Conservation (phyloP, 2,329 filamentous ascomycete species). For the Monilinia polystroma region DNA sequence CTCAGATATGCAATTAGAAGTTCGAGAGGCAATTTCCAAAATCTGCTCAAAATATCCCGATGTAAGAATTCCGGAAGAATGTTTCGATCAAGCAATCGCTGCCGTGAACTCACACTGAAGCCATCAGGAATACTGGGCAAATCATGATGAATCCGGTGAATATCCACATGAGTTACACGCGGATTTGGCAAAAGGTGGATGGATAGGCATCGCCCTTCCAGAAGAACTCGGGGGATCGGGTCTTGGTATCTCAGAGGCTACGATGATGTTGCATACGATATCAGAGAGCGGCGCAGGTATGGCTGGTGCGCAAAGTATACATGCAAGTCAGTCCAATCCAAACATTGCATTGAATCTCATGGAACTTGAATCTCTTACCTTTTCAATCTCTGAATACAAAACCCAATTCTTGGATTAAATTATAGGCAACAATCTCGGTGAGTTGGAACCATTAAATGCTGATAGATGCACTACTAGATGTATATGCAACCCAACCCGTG, state of each 20-base stretch:
- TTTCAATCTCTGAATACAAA: neutral
- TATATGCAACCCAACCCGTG: slow-evolving; percentile 74
- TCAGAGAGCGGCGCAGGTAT: slow-evolving; percentile 76
- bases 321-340: slow-evolving; percentile 46
- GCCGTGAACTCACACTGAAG: neutral
- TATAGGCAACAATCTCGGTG: neutral
- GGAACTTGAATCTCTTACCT: too few relatives aligned
- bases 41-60: slow-evolving; percentile 71
- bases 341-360: neutral
- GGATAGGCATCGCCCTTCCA: slow-evolving; percentile 78
- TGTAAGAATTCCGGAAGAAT: slow-evolving; percentile 36
- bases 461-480: slow-evolving; percentile 42
- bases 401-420: neutral
- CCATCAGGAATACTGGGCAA: slow-evolving; percentile 65
- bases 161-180: slow-evolving; percentile 77
- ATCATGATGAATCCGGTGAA: slow-evolving; percentile 65
- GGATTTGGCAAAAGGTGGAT: slow-evolving; percentile 71
- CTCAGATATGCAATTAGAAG: slow-evolving; percentile 68
- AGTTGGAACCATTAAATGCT: neutral
- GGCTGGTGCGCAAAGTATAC: slow-evolving; percentile 63
- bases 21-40: slow-evolving; percentile 67
- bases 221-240: slow-evolving; percentile 73
- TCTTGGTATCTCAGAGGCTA: slow-evolving; percentile 76
- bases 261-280: slow-evolving; percentile 85
- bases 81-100: slow-evolving; percentile 1